Evolutionary conservation across 192 early-diverging fungal species (phyloP).

Genomic region (Coemansia umbellata): DNA sequence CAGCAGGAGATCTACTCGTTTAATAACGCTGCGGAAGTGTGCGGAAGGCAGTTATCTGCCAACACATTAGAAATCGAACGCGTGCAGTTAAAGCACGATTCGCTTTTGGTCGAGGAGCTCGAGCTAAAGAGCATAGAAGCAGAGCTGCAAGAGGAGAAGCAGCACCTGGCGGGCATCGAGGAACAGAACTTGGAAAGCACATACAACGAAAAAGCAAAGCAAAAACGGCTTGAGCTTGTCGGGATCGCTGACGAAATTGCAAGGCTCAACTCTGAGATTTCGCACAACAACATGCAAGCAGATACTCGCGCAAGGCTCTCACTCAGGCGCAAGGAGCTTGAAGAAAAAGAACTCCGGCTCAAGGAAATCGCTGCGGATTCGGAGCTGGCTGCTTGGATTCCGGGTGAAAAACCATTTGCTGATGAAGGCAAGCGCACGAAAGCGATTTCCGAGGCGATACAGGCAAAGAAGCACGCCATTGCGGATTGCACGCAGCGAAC

Average conservation of each 20-base stretch:
- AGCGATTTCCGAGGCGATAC: constrained; percentile 18
- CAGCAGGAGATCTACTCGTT: constrained; percentile 34
- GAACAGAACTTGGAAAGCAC: constrained; percentile 7
- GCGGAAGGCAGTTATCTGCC: constrained; percentile 16
- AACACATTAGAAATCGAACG: constrained; percentile 16
- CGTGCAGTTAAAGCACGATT: constrained; percentile 16
- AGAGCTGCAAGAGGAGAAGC: constrained; percentile 32
- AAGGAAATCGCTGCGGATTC: constrained; percentile 1
- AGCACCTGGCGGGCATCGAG: constrained; percentile 17
- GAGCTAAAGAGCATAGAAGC: constrained; percentile 1
- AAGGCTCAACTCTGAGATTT: constrained; percentile 55
- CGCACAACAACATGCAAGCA: constrained; percentile 55
- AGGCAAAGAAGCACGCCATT: constrained; percentile 19
- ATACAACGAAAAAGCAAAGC: constrained; percentile 26
- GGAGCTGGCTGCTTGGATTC: constrained; percentile 11
- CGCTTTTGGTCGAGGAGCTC: constrained; percentile 14
- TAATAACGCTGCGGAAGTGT: constrained; percentile 11
- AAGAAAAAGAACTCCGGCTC: constrained; percentile 13
- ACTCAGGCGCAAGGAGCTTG: constrained; percentile 54
- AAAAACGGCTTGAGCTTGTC: constrained; percentile 41
- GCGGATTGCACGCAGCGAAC: background rate
- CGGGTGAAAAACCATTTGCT: background rate
- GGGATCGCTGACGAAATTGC: constrained; percentile 46
- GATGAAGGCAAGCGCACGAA: constrained; percentile 21
- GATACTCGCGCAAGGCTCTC: constrained; percentile 62